Conservation (phyloP, 495 filamentous ascomycete species). For the Xylona heveae region DNA sequence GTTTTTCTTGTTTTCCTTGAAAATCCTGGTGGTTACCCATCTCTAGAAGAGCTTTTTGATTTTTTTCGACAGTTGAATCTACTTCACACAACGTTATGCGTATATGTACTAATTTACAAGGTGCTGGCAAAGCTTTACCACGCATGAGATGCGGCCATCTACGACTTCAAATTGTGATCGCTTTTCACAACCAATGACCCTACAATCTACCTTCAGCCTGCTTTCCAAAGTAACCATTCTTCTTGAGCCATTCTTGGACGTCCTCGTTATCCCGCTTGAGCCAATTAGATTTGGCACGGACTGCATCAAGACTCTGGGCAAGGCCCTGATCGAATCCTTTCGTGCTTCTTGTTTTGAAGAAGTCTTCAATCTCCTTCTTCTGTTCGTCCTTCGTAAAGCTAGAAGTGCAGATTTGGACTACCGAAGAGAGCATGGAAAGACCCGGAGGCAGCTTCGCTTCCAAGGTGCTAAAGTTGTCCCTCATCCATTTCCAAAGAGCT, state of each 20-base stretch:
- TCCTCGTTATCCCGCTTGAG: conserved; percentile 32
- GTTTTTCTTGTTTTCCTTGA: no score
- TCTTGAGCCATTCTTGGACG: conserved; percentile 29
- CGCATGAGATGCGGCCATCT: no score
- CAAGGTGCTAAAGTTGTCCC: conserved; percentile 65
- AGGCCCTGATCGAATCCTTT: conserved; percentile 46
- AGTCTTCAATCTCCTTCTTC: conserved; percentile 48
- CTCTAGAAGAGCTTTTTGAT: no score
- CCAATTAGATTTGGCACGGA: conserved; percentile 38
- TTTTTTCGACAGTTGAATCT: no score
- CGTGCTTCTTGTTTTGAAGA: conserved; percentile 63
- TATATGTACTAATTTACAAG: no score
- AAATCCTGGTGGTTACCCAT: no score
- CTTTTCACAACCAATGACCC: no score
- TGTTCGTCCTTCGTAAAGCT: conserved; percentile 63
- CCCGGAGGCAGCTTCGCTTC: conserved; percentile 61
- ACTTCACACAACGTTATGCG: no score
- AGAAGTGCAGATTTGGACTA: conserved; percentile 67
- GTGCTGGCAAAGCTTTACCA: no score
- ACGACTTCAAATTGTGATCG: no score
- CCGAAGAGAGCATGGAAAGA: conserved; percentile 61
- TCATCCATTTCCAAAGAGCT: conserved; percentile 66
- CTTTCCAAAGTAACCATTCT: conserved; percentile 13
- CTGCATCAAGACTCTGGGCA: conserved; percentile 38
- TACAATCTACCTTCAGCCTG: no score